Base-by-base conservation (phyloP, 1,284 basidiomycete genomes). In the Takashimella tepidaria region DNA sequence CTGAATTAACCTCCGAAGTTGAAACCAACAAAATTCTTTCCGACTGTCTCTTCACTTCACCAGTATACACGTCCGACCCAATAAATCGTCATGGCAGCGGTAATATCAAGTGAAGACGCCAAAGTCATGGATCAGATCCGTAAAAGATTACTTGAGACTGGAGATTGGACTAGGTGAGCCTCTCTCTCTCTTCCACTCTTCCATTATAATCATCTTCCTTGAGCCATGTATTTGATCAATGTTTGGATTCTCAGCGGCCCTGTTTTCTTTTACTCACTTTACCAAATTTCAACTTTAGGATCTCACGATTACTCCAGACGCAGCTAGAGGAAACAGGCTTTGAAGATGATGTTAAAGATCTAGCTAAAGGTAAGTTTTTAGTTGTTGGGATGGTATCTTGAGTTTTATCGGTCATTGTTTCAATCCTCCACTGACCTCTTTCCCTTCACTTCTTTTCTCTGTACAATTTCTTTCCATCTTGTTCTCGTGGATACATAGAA, bases 151-250 rank as follows among this genome's bases (percentile, higher is more conserved):
- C 51, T 74, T 31, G 67, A 74, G 54, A 72, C 70, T 20, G 72
- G 72, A 25, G 70, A 74, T 46, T 74, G 72, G 72, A 68, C 72
- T 27, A 56, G 72, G 72, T 72, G 40, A 48, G 70, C 31, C 45
- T 40, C 5, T 3, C 20, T 27, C 31, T 26, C 19, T 16, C 16
- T 41, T 19, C 6, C 21, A 54, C 27, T n/a, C 25, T 20, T 45
- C 26, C 20, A 5, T 8, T 16, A 8, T 37, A 16, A 8, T 16
- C 31, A 8, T 8, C 31, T 16, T 16, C 31, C 16, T 12, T 27
- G 2, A 47, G 2, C 8, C 12, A 31, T 20, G 24, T 19, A 23
- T 4, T 24, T 26, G 25, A 1, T 5, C 16, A 43, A 13, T 12
- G 6, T 25, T 16, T 22, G 5, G 5, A 52, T 19, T 51, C 19